Conservation (phyloP, 2,329 filamentous ascomycete species). For the Sphaerostilbella broomeana region DNA sequence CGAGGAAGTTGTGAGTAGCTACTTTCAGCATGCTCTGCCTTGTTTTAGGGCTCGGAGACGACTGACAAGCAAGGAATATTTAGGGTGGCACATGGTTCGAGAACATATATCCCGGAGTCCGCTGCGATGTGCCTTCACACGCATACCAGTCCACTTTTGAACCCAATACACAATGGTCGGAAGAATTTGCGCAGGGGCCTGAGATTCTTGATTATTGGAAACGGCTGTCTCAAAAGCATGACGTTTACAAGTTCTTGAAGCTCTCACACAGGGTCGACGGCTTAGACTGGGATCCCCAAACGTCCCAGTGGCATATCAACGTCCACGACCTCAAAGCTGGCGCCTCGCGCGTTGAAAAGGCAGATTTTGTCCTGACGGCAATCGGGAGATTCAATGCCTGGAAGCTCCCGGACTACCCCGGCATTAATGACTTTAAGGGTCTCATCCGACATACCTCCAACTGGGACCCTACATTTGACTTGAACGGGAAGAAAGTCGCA, state of each 20-base stretch:
- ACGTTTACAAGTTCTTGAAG: constrained; percentile 53
- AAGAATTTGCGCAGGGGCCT: constrained; percentile 58
- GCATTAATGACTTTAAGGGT: constrained; percentile 49
- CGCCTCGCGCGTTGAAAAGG: constrained; percentile 37
- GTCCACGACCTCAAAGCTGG: constrained; percentile 32
- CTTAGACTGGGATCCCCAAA: constrained; percentile 48
- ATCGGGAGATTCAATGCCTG: constrained; percentile 61
- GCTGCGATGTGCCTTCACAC: constrained; percentile 63
- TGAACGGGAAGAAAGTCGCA: constrained; percentile 43
- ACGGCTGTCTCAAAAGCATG: constrained; percentile 53
- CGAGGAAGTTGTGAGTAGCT: constrained; percentile 49
- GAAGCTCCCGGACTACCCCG: constrained; percentile 55
- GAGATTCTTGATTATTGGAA: constrained; percentile 67
- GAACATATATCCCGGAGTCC: constrained; percentile 56
- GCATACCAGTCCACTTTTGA: constrained; percentile 64
- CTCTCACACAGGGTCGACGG: constrained; percentile 49
- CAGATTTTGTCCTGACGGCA: constrained; percentile 57
- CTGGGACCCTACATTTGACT: constrained; percentile 49
- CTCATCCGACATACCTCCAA: constrained; percentile 53
- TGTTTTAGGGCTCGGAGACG: too few relatives aligned
- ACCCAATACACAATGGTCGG: constrained; percentile 62
- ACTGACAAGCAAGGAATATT: too few relatives aligned
- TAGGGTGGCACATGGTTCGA: constrained; percentile 49
- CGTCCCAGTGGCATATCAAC: constrained; percentile 47
- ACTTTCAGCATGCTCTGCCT: too few relatives aligned